Evolutionary conservation across 2,329 filamentous ascomycete genomes (phyloP), one percentile per base, ranked within the genome.

Genomic region (Colletotrichum eremochloae): DNA sequence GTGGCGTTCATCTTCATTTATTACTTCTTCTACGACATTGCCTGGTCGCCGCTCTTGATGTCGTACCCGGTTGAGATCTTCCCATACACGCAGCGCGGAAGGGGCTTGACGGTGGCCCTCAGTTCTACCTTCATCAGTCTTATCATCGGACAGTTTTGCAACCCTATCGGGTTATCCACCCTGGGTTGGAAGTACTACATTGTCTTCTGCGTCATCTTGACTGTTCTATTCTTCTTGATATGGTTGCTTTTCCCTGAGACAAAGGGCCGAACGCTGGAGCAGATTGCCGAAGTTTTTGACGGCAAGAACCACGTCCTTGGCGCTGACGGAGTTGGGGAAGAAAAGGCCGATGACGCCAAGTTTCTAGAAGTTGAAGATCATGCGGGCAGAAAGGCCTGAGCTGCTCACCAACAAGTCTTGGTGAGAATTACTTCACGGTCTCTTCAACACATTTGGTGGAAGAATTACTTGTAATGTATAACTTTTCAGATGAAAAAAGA

Each of bases 151-250:
- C 85, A 88, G 68, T 86, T 86, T 73, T 83, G 81, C 4, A 71
- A 71, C 20, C 86, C 86, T 0, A 80, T 81, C 33, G 85, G 84
- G 0, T 77, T 86, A 15, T 79, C 78, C 0, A 77, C 73, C n/a
- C 64, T 77, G n/a, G 75, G 75, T 11, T 77, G 75, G 75, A 75
- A 74, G 64, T 71, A 71, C 8, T 77, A 76, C 69, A 75, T 76
- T 15, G 72, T 76, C 29, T 76, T 76, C 55, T 77, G 76, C 63
- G 73, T 62, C n/a, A 40, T 73, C 50, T 20, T 75, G 31, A 44
- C 55, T 1, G 72, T 24, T 24, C 77, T 67, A 36, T 74, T 63
- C 68, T 72, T 38, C 18, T 53, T 76, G 3, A 68, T 77, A 29
- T 80, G 76, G 62, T 74, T 79, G 14, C 74, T 76, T 55, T 75